These are phyloP conservation scores for Datisca glomerata DNA, from an alignment of 306 rosid genomes.

Conservation along the genomic window DNA sequence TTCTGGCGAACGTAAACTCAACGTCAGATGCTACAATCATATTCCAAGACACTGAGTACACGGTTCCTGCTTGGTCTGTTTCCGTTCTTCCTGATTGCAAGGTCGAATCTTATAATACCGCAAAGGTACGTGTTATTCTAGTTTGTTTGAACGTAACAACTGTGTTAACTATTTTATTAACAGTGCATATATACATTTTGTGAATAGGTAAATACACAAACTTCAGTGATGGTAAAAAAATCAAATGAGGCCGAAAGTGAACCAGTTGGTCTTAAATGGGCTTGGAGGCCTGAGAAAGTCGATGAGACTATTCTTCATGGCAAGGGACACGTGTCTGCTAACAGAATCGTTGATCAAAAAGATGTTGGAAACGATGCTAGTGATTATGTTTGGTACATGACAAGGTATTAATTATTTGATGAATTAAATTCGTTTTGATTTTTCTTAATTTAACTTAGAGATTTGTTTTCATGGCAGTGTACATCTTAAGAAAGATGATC, in stretches of 20 bases:
- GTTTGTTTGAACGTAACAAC: neutral
- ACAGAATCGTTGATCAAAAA: constrained; percentile 33
- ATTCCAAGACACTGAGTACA: constrained; percentile 13
- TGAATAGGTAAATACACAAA: constrained; percentile 41
- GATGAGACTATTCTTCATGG: constrained; percentile 14
- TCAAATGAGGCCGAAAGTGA: constrained; percentile 25
- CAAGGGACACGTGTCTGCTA: constrained; percentile 6
- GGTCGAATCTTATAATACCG: constrained; percentile 36
- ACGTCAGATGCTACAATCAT: constrained; percentile 29
- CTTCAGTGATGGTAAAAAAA: constrained; percentile 29
- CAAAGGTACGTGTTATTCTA: constrained; percentile 21
- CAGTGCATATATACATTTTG: neutral
- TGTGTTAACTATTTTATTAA: neutral
- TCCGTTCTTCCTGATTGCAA: constrained; percentile 41
- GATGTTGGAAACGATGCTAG: constrained; percentile 24
- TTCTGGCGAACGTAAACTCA: constrained; percentile 30
- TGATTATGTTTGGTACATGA: constrained; percentile 56
- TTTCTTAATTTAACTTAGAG: no score
- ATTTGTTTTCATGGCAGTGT: constrained; percentile 13
- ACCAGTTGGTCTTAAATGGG: constrained; percentile 28
- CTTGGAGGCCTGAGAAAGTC: constrained; percentile 38
- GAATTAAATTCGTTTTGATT: no score
- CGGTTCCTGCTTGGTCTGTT: constrained; percentile 60
- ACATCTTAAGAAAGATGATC: constrained; percentile 20
- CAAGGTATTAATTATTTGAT: constrained; percentile 19